phyloP scores from a whole-genome alignment of 2,329 filamentous ascomycete species.

The Purpureocillium lavendulum region DNA sequence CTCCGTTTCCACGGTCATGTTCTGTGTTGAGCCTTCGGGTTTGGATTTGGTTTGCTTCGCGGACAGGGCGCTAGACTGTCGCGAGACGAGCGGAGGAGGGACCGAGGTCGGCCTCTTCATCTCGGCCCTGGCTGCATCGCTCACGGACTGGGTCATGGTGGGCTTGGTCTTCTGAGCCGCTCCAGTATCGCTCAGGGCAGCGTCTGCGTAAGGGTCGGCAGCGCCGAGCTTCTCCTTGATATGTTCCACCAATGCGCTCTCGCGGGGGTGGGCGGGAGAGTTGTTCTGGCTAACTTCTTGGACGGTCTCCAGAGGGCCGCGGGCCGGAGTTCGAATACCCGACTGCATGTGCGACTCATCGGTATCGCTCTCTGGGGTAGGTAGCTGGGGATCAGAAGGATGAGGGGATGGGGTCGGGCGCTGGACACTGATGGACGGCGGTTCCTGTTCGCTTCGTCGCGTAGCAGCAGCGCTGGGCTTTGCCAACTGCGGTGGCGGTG shows the following conservation, averaged over 20 bases:
- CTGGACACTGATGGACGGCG: constrained; percentile 45
- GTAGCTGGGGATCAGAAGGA: constrained; percentile 25
- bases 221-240: constrained; percentile 39
- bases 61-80: constrained; percentile 56
- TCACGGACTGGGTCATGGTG: constrained; percentile 50
- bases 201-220: constrained; percentile 32
- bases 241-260: constrained; percentile 39
- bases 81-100: constrained; percentile 50
- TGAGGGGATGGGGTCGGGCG: constrained; percentile 39
- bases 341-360: constrained; percentile 40
- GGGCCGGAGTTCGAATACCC: constrained; percentile 51
- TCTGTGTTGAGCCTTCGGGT: constrained; percentile 68
- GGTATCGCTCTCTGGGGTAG: constrained; percentile 40
- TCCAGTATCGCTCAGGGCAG: constrained; percentile 25
- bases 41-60: constrained; percentile 64
- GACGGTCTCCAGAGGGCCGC: constrained; percentile 74
- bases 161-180: constrained; percentile 38
- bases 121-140: constrained; percentile 40
- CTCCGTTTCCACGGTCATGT: constrained; percentile 97
- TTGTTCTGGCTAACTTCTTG: constrained; percentile 78
- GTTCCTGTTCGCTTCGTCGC: constrained; percentile 40
- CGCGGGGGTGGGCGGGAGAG: constrained; percentile 47
- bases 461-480: constrained; percentile 35
- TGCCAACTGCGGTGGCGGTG: constrained; percentile 56
- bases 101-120: constrained; percentile 34